Conservation (phyloP, 2,329 filamentous ascomycete species). For the Colletotrichum caudatum region DNA sequence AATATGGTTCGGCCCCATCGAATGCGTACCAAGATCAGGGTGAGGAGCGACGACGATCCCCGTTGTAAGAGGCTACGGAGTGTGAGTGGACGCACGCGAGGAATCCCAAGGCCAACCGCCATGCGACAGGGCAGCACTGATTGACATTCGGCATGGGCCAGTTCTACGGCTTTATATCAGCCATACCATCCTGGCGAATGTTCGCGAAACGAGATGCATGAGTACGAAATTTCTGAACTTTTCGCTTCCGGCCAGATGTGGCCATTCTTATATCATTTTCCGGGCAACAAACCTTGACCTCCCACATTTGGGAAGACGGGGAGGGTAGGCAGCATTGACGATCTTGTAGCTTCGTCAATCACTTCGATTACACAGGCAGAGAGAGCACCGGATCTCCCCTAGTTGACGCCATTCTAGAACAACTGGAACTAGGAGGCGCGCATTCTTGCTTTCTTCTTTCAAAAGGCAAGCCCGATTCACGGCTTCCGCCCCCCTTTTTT, state of each 20-base stretch:
- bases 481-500: constrained; percentile 2
- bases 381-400: constrained; percentile 22
- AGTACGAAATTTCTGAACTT: constrained; percentile 36
- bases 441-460: constrained; percentile 22
- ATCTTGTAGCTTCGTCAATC: constrained; percentile 3
- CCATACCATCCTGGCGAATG: constrained; percentile 37
- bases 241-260: constrained; percentile 19
- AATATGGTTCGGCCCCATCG: constrained; percentile 13
- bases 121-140: constrained; percentile 47
- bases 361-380: constrained; percentile 9
- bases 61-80: constrained; percentile 12
- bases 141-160: constrained; percentile 45
- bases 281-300: not conserved
- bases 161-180: constrained; percentile 49
- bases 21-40: constrained; percentile 42
- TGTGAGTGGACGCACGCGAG: constrained; percentile 43
- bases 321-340: constrained; percentile 1
- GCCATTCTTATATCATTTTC: not conserved
- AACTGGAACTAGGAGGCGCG: constrained; percentile 29
- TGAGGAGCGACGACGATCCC: constrained; percentile 31
- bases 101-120: constrained; percentile 49
- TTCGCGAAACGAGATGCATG: constrained; percentile 41
- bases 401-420: constrained; percentile 19
- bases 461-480: constrained; percentile 34
- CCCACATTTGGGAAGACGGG: not conserved